phyloP scores from a whole-genome alignment of 805 yeast species.

The Saturnispora besseyi region DNA sequence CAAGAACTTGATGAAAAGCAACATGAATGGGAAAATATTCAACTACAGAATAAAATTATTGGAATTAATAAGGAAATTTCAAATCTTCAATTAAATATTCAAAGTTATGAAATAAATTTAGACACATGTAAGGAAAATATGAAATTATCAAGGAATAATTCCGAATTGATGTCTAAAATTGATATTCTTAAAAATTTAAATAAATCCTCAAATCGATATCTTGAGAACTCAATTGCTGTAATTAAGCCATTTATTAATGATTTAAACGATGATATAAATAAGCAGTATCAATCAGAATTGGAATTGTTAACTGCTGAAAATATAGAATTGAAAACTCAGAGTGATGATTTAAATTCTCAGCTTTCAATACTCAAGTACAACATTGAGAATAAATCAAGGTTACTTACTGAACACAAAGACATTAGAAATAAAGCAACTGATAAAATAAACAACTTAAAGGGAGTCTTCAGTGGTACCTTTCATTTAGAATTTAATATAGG shows the following conservation, averaged over 20 bases:
- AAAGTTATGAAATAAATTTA: conserved; percentile 33
- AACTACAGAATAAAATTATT: conserved; percentile 23
- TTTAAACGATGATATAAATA: conserved; percentile 9
- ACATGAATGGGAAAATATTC: conserved; percentile 26
- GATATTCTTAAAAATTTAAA: conserved; percentile 21
- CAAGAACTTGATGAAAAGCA: conserved; percentile 33
- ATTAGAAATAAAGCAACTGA: background rate
- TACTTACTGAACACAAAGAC: background rate
- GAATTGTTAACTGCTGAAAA: conserved; percentile 10
- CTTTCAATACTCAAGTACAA: conserved; percentile 7
- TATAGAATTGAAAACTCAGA: conserved; percentile 9
- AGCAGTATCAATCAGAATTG: conserved; percentile 2
- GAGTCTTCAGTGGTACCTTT: conserved; percentile 19
- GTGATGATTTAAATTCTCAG: conserved; percentile 9
- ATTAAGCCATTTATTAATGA: conserved; percentile 7
- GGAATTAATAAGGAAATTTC: conserved; percentile 30
- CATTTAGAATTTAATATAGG: conserved; percentile 33
- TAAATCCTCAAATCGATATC: conserved; percentile 14
- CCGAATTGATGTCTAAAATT: conserved; percentile 50
- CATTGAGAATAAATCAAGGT: background rate
- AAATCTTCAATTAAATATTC: conserved; percentile 30
- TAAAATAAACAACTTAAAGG: background rate
- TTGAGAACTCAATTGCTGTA: conserved; percentile 8
- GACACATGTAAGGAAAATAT: conserved; percentile 48
- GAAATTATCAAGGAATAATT: conserved; percentile 42